Percentiles rank a stretch among this genome's conserved stretches.
These are phyloP conservation scores for Hymenoscyphus fraxineus DNA, from an alignment of 2,329 filamentous ascomycete genomes.

Conservation along the genomic window DNA sequence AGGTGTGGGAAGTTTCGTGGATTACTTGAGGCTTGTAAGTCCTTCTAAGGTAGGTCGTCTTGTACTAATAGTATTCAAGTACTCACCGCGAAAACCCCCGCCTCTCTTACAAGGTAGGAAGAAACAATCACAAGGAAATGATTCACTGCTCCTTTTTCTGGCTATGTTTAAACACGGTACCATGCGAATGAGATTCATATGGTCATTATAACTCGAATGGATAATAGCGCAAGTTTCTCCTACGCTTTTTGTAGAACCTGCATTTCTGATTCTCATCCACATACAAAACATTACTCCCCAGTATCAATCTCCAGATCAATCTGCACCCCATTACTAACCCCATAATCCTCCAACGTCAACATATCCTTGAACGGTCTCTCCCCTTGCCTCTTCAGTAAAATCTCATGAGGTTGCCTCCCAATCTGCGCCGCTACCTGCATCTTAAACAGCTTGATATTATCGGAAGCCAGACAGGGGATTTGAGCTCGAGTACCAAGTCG, in stretches of 20 bases:
- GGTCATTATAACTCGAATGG: too few relatives aligned
- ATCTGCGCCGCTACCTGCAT: conserved; percentile 86
- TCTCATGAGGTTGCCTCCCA: conserved; percentile 84
- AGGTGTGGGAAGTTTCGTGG: too few relatives aligned
- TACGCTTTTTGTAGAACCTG: background rate
- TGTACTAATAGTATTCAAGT: too few relatives aligned
- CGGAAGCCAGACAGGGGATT: conserved; percentile 82
- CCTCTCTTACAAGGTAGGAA: too few relatives aligned
- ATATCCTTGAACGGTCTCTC: conserved; percentile 92
- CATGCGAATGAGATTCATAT: too few relatives aligned
- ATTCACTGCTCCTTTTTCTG: too few relatives aligned
- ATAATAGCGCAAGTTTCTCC: background rate
- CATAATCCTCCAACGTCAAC: conserved; percentile 84
- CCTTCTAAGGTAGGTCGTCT: too few relatives aligned
- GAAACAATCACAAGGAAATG: too few relatives aligned
- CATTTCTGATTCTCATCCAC: background rate
- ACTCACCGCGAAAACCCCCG: too few relatives aligned
- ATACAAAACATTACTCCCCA: conserved; percentile 28
- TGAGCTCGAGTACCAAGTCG: conserved; percentile 93
- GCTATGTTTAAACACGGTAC: too few relatives aligned
- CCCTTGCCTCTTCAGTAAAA: conserved; percentile 85
- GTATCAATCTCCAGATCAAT: conserved; percentile 37
- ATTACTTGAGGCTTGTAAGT: too few relatives aligned
- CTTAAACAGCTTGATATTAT: conserved; percentile 84
- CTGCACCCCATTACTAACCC: conserved; percentile 80